Base-by-base conservation (phyloP, 2,329 filamentous ascomycete genomes). In the Herpomyces periplanetae region DNA sequence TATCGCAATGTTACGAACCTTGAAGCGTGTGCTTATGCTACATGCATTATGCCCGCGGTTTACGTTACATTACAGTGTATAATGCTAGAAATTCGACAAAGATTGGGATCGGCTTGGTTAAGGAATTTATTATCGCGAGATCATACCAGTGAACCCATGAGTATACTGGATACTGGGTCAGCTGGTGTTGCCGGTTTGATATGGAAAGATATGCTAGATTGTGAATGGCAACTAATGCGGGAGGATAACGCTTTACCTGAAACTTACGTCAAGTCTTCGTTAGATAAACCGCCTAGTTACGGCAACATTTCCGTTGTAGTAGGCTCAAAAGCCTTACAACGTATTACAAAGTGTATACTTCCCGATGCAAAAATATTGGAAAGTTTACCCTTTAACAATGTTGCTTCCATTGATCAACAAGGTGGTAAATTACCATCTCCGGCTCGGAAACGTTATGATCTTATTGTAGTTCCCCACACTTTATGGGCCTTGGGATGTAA, bases 401-500 rank as follows among this genome's bases (percentile, higher is more conserved):
- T n/a, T n/a, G n/a, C n/a, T n/a, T 5, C 17, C 6, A 17, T 5
- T 10, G 6, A 9, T 12, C 13, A 5, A 6, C 9, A 17, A 5
- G 17, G 6, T 12, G 10, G 6, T 10, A 17, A 9, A 10, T 9
- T 5, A 5, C 17, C 10, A 12, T 12, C 5, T 8, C 10, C 6
- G 13, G 10, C 17, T 3, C 51, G 62, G 24, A 88, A 91, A 38
- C 51, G 55, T 16, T 88, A 62, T 34, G 80, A 96, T 32, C 40
- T 96, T 3, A 68, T 96, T 27, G 60, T 96, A 26, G 73, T 71
- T 1, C 66, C 71, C 2, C 69, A 96, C 33, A 50, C 60, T 3
- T 46, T 96, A 10, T 59, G 84, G 37, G 52, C 58, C 1, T 38
- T 80, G 3, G 53, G 60, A 23, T 61, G 75, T 33, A 60, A 63